Evolutionary conservation across 1,139 yeast genomes (phyloP).

Genomic region (Pichia sp.): DNA sequence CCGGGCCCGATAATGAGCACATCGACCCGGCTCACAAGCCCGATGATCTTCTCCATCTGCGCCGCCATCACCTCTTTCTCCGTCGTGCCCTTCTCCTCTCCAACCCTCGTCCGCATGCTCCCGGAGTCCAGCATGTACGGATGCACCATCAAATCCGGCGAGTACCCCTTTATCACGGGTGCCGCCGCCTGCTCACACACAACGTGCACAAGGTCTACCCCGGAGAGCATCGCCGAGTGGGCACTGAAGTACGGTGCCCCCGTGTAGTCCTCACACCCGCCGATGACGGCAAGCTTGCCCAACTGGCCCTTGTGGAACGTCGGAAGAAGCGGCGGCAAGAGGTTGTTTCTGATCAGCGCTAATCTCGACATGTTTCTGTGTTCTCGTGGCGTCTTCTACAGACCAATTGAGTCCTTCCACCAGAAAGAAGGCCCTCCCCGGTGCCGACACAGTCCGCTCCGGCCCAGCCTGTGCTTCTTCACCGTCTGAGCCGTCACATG

Average conservation of each 20-base stretch:
- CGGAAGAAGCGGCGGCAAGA: slow-evolving; percentile 75
- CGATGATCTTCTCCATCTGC: slow-evolving; percentile 52
- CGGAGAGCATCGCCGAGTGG: slow-evolving; percentile 76
- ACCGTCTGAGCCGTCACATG: too few relatives aligned
- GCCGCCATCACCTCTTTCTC: slow-evolving; percentile 23
- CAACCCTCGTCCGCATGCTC: neutral
- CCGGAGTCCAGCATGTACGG: slow-evolving; percentile 57
- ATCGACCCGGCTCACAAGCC: slow-evolving; percentile 63
- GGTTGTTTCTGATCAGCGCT: slow-evolving; percentile 12
- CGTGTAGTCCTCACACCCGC: slow-evolving; percentile 93
- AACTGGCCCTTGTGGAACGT: slow-evolving; percentile 83
- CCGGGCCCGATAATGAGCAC: slow-evolving; percentile 93
- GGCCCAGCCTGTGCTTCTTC: too few relatives aligned
- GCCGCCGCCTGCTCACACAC: slow-evolving; percentile 80
- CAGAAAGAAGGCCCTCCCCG: too few relatives aligned
- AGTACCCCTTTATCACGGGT: slow-evolving; percentile 74
- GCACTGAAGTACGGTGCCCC: slow-evolving; percentile 95
- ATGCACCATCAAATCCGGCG: slow-evolving; percentile 95
- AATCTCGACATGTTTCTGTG: slow-evolving; percentile 21
- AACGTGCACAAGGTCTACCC: slow-evolving; percentile 86
- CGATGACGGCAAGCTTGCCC: slow-evolving; percentile 81
- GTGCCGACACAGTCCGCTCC: too few relatives aligned
- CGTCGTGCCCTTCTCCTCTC: neutral
- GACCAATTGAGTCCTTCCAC: too few relatives aligned
- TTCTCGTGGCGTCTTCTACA: slow-evolving; percentile 22